phyloP scores from a whole-genome alignment of 2,329 filamentous ascomycete species.

The Diaporthe helianthi region DNA sequence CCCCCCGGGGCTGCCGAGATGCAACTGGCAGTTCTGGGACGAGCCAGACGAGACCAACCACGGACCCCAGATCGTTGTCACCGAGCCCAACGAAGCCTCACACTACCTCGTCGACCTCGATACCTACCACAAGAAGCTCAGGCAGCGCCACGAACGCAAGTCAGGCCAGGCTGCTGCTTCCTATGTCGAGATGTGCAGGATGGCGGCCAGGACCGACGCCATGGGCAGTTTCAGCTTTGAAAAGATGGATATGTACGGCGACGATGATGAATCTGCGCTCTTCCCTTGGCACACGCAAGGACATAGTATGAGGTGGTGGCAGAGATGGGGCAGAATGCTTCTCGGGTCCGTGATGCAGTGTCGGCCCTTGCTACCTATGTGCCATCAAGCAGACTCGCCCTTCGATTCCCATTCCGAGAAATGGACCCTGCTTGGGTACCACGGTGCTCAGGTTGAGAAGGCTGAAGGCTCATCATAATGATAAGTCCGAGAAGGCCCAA shows the following conservation, averaged over 20 bases:
- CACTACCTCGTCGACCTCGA: constrained; percentile 29
- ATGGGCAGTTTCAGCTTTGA: neutral
- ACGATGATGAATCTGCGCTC: neutral
- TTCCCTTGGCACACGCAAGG: neutral
- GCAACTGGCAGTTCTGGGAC: constrained; percentile 17
- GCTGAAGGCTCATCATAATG: neutral
- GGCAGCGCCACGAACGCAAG: neutral
- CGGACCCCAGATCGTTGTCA: constrained; percentile 31
- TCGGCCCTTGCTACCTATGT: neutral
- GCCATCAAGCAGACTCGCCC: neutral
- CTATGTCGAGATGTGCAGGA: neutral
- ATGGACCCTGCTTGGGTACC: neutral
- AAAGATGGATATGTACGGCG: neutral
- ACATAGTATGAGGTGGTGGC: constrained; percentile 11
- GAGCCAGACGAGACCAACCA: constrained; percentile 27
- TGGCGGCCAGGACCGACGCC: neutral
- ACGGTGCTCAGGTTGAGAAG: neutral
- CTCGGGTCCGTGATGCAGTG: neutral
- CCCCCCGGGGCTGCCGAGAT: neutral
- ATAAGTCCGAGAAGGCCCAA: neutral
- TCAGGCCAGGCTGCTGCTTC: too few relatives aligned
- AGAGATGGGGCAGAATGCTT: constrained; percentile 7
- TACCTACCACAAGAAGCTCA: neutral
- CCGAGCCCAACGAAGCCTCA: constrained; percentile 4
- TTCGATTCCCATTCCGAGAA: neutral